A percentile compares a stretch with the other conserved stretches of the same genome.
phyloP scores from a whole-genome alignment of 441 rosid genomes.

The Brassica balearica region DNA sequence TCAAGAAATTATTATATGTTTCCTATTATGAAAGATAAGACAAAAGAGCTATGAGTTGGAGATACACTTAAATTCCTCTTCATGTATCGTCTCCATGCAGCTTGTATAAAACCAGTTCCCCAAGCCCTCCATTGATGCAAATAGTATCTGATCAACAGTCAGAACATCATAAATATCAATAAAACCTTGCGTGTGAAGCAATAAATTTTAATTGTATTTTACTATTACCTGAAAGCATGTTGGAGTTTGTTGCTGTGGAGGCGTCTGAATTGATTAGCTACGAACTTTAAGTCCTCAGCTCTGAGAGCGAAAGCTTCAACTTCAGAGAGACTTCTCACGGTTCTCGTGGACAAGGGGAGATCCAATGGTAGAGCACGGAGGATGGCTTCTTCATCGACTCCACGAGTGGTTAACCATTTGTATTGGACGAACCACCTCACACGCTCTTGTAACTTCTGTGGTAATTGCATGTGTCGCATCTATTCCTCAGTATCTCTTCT shows the following conservation, averaged over 20 bases:
- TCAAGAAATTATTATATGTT: too few species aligned
- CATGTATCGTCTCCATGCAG: conserved; percentile 68
- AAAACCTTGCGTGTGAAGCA: conserved; percentile 6
- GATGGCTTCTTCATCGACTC: conserved; percentile 84
- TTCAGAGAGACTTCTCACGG: conserved; percentile 67
- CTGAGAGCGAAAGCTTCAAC: conserved; percentile 83
- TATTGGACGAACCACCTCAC: conserved; percentile 84
- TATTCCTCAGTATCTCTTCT: too few species aligned
- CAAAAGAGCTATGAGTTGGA: too few species aligned
- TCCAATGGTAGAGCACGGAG: conserved; percentile 72
- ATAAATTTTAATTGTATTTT: not conserved
- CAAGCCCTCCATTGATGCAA: conserved; percentile 93
- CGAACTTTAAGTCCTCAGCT: conserved; percentile 79
- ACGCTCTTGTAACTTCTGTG: conserved; percentile 75
- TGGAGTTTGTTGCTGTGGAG: conserved; percentile 85
- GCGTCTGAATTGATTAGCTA: conserved; percentile 80
- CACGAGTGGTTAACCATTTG: conserved; percentile 85
- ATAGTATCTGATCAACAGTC: conserved; percentile 53
- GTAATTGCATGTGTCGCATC: conserved; percentile 68
- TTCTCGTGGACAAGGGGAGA: conserved; percentile 76
- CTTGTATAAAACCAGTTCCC: conserved; percentile 82
- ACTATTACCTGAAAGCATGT: conserved; percentile 70
- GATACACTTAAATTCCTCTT: conserved; percentile 51
- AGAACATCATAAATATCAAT: conserved; percentile 2
- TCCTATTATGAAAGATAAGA: too few species aligned